Evolutionary conservation across 1,139 yeast species (phyloP).

Genomic region (Lodderomyces margitis): DNA sequence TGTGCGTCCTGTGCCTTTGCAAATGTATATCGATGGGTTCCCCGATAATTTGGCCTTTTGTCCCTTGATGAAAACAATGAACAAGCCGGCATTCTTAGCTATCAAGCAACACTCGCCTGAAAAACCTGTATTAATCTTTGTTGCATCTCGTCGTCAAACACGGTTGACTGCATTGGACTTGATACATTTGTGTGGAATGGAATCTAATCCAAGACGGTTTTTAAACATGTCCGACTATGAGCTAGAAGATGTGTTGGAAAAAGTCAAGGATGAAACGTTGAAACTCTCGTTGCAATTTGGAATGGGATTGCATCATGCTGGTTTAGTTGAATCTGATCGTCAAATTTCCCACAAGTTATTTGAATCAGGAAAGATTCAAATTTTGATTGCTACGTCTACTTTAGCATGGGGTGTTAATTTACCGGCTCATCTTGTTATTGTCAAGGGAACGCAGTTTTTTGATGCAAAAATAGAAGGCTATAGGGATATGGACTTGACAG

Average conservation of each 20-base stretch:
- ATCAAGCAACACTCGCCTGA: constrained; percentile 92
- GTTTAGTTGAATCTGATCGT: constrained; percentile 88
- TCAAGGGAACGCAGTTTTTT: constrained; percentile 89
- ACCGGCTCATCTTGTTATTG: constrained; percentile 91
- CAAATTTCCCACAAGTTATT: constrained; percentile 82
- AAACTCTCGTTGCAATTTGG: constrained; percentile 87
- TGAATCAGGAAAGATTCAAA: constrained; percentile 82
- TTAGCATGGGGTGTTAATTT: constrained; percentile 97
- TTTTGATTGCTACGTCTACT: constrained; percentile 90
- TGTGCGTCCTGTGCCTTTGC: constrained; percentile 95
- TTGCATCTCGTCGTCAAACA: constrained; percentile 96
- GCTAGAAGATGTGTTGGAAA: constrained; percentile 55
- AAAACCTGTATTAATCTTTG: constrained; percentile 92
- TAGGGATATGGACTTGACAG: constrained; percentile 89
- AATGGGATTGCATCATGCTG: constrained; percentile 97
- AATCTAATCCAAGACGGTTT: constrained; percentile 87
- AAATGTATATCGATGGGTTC: constrained; percentile 97
- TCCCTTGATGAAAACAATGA: constrained; percentile 97
- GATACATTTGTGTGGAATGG: constrained; percentile 92
- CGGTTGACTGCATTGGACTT: constrained; percentile 91
- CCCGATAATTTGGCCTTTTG: constrained; percentile 93
- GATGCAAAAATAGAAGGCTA: constrained; percentile 81
- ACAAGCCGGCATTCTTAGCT: constrained; percentile 95
- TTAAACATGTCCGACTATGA: constrained; percentile 76
- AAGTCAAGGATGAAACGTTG: constrained; percentile 87